Base-by-base conservation (phyloP, 495 filamentous ascomycete species). In the Aspergillus heteromorphus region DNA sequence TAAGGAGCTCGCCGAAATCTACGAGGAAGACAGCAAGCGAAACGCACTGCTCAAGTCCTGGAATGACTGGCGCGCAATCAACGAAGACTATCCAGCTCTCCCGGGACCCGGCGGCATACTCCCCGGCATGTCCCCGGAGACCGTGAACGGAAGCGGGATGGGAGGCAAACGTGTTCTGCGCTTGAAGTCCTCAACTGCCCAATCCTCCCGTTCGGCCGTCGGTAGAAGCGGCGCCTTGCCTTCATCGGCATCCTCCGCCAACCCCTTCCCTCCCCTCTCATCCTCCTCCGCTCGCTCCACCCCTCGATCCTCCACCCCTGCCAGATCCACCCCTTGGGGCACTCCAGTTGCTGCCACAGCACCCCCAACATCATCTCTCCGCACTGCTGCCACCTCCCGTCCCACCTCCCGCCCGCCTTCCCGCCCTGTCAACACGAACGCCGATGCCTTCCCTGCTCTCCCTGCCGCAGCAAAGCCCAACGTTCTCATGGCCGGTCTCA, bases 41-140 rank as follows among this genome's bases (percentile, higher is more conserved):
- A 83, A 82, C 9, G 76, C 72, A 2, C 78, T 99, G 1, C 80
- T 88, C 2, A 87, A 83, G 58, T 85, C 91, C 4, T 97, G 91
- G 92, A 88, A 87, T 56, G 88, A 96, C 70, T 95, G 93, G 89
- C 89, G 87, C 13, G 91, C 89, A 9, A 89, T 92, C 62, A 92
- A 96, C 60, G 93, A 97, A 70, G 92, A 98, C 70, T 98, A 97
- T 63, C 93, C 93, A 0, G 87, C 89, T 0, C 79, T 98, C 0
- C 92, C 92, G 2, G 83, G 85, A 0, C 75, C 88, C 1, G 76
- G 81, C 45, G 86, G 86, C 45, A 74, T 83, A 48, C 21, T 74
- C 59, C 83, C 61, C 56, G 81, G 66, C 55, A 80, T 73, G 74
- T 70, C 63, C 7, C 61, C 67, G 6, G 51, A 62, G 11, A 76